phyloP scores from a whole-genome alignment of 2,329 filamentous ascomycete genomes.

The Blastomyces emzantsi region DNA sequence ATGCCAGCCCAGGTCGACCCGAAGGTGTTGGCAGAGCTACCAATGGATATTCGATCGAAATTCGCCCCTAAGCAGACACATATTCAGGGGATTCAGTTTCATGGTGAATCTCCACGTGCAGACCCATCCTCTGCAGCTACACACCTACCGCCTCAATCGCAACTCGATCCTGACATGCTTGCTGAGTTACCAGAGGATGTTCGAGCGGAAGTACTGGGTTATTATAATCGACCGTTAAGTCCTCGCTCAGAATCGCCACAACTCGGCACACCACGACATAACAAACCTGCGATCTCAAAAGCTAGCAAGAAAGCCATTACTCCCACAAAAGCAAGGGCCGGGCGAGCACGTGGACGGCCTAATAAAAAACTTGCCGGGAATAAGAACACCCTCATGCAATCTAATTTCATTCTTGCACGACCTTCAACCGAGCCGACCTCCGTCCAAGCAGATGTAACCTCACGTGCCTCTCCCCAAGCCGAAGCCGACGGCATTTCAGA shows the following conservation, averaged over 20 bases:
- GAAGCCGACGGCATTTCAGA: conserved; percentile 45
- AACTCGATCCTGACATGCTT: conserved; percentile 78
- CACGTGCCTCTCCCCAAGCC: conserved; percentile 23
- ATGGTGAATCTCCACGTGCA: conserved; percentile 21
- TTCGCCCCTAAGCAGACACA: conserved; percentile 52
- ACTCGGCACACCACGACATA: conserved; percentile 37
- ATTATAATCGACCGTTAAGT: conserved; percentile 45
- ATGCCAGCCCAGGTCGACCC: conserved; percentile 74
- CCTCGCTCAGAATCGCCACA: conserved; percentile 29
- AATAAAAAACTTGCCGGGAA: conserved; percentile 46
- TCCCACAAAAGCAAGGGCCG: conserved; percentile 51
- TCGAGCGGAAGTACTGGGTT: conserved; percentile 69
- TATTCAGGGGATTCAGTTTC: conserved; percentile 21
- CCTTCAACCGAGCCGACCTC: conserved; percentile 17
- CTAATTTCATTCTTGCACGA: conserved; percentile 54
- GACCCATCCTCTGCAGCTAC: conserved; percentile 28
- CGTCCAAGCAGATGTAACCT: conserved; percentile 14
- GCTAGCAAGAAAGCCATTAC: conserved; percentile 43
- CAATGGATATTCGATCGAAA: conserved; percentile 68
- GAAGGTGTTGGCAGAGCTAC: conserved; percentile 71
- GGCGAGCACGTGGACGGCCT: conserved; percentile 45
- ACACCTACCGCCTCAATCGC: conserved; percentile 54
- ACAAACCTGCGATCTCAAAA: conserved; percentile 24
- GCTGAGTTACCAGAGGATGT: conserved; percentile 76
- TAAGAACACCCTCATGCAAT: conserved; percentile 58